These are phyloP conservation scores for Dioszegia hungarica DNA, from an alignment of 768 basidiomycete genomes.

Conservation along the genomic window DNA sequence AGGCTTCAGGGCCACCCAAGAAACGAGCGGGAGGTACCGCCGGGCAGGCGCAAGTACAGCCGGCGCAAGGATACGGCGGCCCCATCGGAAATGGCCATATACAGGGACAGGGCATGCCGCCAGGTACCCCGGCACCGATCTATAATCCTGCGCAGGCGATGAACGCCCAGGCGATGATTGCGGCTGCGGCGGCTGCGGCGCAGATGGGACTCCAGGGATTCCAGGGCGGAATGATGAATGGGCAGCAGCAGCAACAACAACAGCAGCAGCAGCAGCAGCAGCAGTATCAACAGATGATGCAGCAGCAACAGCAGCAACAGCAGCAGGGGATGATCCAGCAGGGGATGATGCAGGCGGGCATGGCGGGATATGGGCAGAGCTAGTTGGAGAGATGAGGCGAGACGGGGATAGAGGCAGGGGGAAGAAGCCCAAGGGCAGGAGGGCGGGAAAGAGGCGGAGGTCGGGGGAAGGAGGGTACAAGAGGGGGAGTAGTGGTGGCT, in stretches of 20 bases:
- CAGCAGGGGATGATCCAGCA: background rate
- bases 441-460: no score
- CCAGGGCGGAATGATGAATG: background rate
- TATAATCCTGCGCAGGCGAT: no score
- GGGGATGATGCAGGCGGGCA: conserved; percentile 4
- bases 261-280: background rate
- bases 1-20: no score
- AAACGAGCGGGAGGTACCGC: no score
- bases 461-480: no score
- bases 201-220: no score
- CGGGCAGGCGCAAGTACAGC: background rate
- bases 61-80: background rate
- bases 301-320: conserved; percentile 1
- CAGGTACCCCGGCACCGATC: no score
- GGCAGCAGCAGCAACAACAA: background rate
- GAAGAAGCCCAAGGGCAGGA: no score
- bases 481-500: no score
- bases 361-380: background rate
- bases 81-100: background rate
- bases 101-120: background rate
- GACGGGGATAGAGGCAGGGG: background rate
- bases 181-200: conserved; percentile 1
- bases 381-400: background rate
- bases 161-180: conserved; percentile 3
- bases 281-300: background rate